Base-by-base conservation (phyloP, 2,329 filamentous ascomycete genomes). In the Exophiala sp. region DNA sequence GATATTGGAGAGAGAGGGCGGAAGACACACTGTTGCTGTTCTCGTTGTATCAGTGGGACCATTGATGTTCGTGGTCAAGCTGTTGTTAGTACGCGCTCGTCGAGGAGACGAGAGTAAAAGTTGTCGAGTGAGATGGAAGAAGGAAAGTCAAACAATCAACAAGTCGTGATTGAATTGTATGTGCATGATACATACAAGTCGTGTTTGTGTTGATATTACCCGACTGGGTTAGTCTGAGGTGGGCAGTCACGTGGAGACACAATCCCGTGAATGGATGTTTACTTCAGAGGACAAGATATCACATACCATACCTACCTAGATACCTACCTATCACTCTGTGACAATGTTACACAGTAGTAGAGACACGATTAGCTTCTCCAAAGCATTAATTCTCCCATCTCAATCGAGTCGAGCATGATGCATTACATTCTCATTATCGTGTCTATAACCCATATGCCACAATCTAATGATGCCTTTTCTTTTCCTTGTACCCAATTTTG, bases 201-300 rank as follows among this genome's bases (percentile, higher is more conserved):
- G 23, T 41, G 38, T 41, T 41, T 41, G 16, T 41, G 19, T 22
- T 41, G 38, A 24, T 19, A 14, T 24, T 41, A 10, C 38, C 38
- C 22, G n/a, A 41, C 13, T 19, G 13, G 21, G 38, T 19, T 41
- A 41, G 38, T 2, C 19, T 11, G 13, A 1, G 13, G 6, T 19
- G 4, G 4, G 5, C 4, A 13, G n/a, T 37, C 34, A 37, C 34
- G 34, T 19, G 34, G 14, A 13, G 34, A 19, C 18, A n/a, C 10
- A 27, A n/a, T n/a, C 24, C 24, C 24, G 24, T 27, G 6, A 27
- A 27, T 10, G 24, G 24, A 5, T 10, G 24, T 5, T 6, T 5
- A 27, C 10, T 27, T 6, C 24, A 5, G 24, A 27, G 6, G 24
- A 27, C 24, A 27, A 27, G 24, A 27, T 5, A 27, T 6, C 6